These are phyloP conservation scores for Orychophragmus violaceus DNA, from an alignment of 345 rosid genomes.

Conservation along the genomic window DNA sequence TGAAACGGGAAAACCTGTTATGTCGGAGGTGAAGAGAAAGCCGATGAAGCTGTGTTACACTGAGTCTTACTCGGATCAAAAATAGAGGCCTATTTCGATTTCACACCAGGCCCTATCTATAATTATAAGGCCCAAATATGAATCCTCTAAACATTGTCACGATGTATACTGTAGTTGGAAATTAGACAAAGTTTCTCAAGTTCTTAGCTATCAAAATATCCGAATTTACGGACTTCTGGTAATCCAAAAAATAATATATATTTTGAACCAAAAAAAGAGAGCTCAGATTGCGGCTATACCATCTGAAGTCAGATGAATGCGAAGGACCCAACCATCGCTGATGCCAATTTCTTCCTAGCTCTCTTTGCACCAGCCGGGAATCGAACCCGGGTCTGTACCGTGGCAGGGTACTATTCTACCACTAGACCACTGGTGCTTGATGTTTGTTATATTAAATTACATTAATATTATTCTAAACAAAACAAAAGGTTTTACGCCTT, in stretches of 20 bases:
- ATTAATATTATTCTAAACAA: no score
- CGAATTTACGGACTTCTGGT: no score
- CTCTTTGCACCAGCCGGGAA: conserved; percentile 60
- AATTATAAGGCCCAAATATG: not conserved
- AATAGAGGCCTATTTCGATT: not conserved
- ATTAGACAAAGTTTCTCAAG: not conserved
- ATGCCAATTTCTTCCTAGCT: not conserved
- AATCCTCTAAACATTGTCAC: not conserved
- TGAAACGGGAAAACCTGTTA: not conserved
- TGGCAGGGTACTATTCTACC: conserved; percentile 64
- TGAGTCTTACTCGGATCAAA: conserved; percentile 4
- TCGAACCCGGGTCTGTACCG: conserved; percentile 77
- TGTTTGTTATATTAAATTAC: no score
- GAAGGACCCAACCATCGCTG: conserved; percentile 3
- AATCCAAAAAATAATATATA: no score
- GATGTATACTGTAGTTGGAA: not conserved
- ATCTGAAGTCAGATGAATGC: not conserved
- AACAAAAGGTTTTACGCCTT: no score
- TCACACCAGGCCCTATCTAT: not conserved
- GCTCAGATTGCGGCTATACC: not conserved
- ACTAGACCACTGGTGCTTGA: conserved; percentile 43
- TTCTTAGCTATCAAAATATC: no score
- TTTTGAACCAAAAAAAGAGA: no score
- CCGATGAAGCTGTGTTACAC: not conserved
- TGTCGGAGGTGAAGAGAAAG: not conserved